Conservation (phyloP, 148 eudicot genomes). For the Vaccinium myrtillus region DNA sequence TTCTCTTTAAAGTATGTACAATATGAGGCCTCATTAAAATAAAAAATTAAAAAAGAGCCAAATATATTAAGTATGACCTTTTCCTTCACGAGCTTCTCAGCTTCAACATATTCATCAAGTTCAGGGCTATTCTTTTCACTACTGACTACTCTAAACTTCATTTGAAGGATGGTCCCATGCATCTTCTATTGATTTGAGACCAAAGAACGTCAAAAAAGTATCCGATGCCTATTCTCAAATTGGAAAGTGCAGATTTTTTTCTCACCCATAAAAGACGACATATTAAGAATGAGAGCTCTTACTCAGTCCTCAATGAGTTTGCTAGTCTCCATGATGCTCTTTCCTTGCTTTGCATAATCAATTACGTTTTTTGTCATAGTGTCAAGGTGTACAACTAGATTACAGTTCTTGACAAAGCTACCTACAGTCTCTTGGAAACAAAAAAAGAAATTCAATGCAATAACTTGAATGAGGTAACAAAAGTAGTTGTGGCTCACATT, state of each 20-base stretch:
- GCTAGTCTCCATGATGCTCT: too few relatives aligned
- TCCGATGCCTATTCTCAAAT: slow-evolving; percentile 96
- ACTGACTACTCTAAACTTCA: slow-evolving; percentile 23
- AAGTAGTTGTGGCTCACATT: too few relatives aligned
- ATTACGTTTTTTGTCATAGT: too few relatives aligned
- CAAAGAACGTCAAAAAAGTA: slow-evolving; percentile 83
- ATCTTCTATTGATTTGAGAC: slow-evolving; percentile 89
- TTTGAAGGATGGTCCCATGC: slow-evolving; percentile 93
- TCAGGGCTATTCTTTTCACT: slow-evolving; percentile 49
- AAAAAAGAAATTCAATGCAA: too few relatives aligned
- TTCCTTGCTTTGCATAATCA: too few relatives aligned
- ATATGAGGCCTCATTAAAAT: background rate
- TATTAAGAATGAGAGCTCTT: too few relatives aligned
- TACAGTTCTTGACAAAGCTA: too few relatives aligned
- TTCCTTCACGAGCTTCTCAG: slow-evolving; percentile 95
- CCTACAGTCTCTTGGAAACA: too few relatives aligned
- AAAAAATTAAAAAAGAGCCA: background rate
- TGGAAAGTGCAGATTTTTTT: slow-evolving; percentile 25
- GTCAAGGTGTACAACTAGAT: too few relatives aligned
- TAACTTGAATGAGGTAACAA: background rate
- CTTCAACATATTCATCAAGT: slow-evolving; percentile 81
- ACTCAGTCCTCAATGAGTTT: too few relatives aligned
- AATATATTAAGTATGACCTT: slow-evolving; percentile 40
- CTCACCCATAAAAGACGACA: too few relatives aligned
- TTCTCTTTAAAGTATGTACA: background rate